These are phyloP conservation scores for Lentinula lateritia DNA, from an alignment of 768 basidiomycete species.

Conservation along the genomic window DNA sequence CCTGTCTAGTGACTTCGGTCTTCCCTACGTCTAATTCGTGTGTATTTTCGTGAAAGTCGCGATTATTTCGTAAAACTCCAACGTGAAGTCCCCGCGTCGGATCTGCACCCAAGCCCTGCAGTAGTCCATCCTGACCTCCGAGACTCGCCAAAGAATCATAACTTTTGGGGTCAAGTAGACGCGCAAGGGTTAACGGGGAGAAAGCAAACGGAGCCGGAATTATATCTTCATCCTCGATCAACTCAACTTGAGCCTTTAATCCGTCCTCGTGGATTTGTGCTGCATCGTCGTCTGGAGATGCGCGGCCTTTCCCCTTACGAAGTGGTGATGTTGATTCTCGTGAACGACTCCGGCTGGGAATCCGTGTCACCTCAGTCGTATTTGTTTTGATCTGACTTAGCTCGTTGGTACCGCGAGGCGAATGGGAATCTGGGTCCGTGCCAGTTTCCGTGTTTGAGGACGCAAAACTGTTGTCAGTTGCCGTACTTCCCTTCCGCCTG, in stretches of 20 bases:
- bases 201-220: constrained; percentile 71
- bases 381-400: constrained; percentile 33
- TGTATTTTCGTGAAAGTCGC: neutral
- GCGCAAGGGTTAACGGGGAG: constrained; percentile 72
- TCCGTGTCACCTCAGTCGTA: constrained; percentile 28
- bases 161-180: constrained; percentile 86
- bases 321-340: constrained; percentile 13
- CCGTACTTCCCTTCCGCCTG: constrained; percentile 49
- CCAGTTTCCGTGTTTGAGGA: constrained; percentile 17
- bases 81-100: constrained; percentile 37
- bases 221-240: constrained; percentile 30
- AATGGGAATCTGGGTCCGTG: constrained; percentile 43
- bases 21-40: neutral
- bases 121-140: constrained; percentile 65
- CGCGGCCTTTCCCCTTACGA: constrained; percentile 7
- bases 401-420: constrained; percentile 16
- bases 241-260: constrained; percentile 12
- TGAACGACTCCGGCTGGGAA: constrained; percentile 20
- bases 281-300: constrained; percentile 3
- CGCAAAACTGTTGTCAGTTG: constrained; percentile 47
- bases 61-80: neutral
- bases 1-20: constrained; percentile 3
- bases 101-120: constrained; percentile 72
- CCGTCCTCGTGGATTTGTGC: constrained; percentile 16
- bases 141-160: constrained; percentile 57